phyloP scores from a whole-genome alignment of 768 basidiomycete species.

The Boletus reticulatus region DNA sequence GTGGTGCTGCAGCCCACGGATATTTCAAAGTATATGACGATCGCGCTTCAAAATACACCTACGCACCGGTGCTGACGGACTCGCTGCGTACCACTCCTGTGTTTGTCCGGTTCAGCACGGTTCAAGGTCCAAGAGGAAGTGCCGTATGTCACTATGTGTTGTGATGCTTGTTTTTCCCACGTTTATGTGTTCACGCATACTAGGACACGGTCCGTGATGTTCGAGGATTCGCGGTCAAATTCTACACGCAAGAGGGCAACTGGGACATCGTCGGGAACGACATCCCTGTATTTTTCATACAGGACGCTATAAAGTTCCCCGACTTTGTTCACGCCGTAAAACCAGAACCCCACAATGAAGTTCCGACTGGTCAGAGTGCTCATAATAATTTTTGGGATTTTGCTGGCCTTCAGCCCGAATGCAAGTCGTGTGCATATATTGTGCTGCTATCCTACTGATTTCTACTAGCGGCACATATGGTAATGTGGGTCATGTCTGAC shows the following conservation, averaged over 20 bases:
- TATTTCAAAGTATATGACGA: constrained; percentile 74
- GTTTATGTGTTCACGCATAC: background rate
- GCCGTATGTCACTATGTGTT: constrained; percentile 64
- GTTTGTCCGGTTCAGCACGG: constrained; percentile 86
- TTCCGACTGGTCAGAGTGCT: constrained; percentile 63
- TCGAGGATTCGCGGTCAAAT: constrained; percentile 80
- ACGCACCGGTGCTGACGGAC: constrained; percentile 70
- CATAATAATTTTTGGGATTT: constrained; percentile 93
- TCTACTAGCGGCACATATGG: constrained; percentile 59
- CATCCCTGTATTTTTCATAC: constrained; percentile 81
- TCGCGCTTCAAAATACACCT: constrained; percentile 67
- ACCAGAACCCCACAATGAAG: constrained; percentile 83
- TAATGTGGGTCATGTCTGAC: constrained; percentile 86
- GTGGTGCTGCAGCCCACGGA: constrained; percentile 79
- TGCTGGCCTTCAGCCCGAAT: constrained; percentile 65
- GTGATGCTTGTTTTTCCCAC: background rate
- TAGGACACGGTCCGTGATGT: constrained; percentile 81
- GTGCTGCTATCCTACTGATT: constrained; percentile 11
- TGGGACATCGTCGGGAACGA: constrained; percentile 88
- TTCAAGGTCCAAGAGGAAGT: constrained; percentile 77
- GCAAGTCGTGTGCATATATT: constrained; percentile 29
- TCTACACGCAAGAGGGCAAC: constrained; percentile 84
- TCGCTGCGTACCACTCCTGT: constrained; percentile 68
- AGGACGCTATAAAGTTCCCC: constrained; percentile 81
- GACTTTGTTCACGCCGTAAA: constrained; percentile 84